phyloP scores from a whole-genome alignment of 805 yeast species.

The Yarrowia sp. region DNA sequence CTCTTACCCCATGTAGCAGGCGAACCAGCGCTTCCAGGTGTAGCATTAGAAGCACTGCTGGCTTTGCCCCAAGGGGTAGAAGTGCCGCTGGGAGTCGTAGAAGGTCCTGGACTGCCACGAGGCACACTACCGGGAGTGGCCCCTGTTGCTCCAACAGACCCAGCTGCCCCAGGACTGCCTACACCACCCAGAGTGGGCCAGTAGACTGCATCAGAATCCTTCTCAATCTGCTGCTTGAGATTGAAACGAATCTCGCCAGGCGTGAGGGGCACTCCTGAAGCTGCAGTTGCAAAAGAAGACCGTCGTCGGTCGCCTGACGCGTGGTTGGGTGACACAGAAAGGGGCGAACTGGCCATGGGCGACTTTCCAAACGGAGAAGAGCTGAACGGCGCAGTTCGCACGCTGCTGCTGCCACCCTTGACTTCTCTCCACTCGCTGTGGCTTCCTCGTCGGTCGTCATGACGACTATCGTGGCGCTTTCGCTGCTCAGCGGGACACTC shows the following conservation, averaged over 20 bases:
- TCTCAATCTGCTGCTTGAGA: slow-evolving; percentile 20
- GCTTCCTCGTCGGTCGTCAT: slow-evolving; percentile 6
- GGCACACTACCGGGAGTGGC: background rate
- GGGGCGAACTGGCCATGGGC: slow-evolving; percentile 10
- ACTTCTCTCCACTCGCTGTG: slow-evolving; percentile 27
- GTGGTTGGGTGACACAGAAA: slow-evolving; percentile 22
- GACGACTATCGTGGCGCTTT: slow-evolving; percentile 1
- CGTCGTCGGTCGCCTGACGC: slow-evolving; percentile 3
- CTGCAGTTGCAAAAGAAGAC: slow-evolving; percentile 24
- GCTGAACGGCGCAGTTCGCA: slow-evolving; percentile 8
- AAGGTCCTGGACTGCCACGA: slow-evolving; percentile 5
- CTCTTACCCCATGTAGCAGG: slow-evolving; percentile 14
- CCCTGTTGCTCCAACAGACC: background rate
- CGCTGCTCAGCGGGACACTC: slow-evolving; percentile 32
- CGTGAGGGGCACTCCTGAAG: slow-evolving; percentile 15
- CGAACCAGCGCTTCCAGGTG: background rate
- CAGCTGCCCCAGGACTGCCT: slow-evolving; percentile 3
- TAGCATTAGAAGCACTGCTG: background rate
- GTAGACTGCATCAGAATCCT: slow-evolving; percentile 20
- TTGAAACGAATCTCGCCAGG: slow-evolving; percentile 13
- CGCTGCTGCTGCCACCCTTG: background rate
- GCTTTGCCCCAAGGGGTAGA: slow-evolving; percentile 20
- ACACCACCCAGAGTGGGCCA: slow-evolving; percentile 28
- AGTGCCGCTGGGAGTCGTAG: slow-evolving; percentile 7
- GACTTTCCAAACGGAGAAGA: slow-evolving; percentile 14